phyloP scores from a whole-genome alignment of 805 yeast species.

The Wickerhamiella galacta region DNA sequence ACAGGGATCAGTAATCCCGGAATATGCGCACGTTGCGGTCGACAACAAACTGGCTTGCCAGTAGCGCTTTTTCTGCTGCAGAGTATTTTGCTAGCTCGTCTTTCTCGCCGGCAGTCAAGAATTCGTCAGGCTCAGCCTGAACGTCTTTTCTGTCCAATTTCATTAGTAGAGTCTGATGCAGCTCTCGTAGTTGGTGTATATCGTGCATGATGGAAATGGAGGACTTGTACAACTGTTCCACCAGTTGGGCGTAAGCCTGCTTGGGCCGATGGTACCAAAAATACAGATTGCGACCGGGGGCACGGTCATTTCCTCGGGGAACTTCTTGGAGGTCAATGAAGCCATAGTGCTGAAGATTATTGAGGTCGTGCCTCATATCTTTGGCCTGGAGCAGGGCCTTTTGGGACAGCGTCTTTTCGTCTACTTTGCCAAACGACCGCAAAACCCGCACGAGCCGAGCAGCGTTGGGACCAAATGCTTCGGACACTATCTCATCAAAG shows the following conservation, averaged over 20 bases:
- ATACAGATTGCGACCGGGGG: constrained; percentile 75
- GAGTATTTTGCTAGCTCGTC: constrained; percentile 44
- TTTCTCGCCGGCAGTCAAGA: constrained; percentile 58
- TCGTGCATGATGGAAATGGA: constrained; percentile 29
- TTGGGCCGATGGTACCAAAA: constrained; percentile 55
- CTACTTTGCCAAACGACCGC: constrained; percentile 49
- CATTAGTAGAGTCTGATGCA: constrained; percentile 49
- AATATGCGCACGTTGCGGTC: constrained; percentile 25
- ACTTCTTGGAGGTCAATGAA: constrained; percentile 82
- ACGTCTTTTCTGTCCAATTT: constrained; percentile 87
- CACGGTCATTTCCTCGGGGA: constrained; percentile 80
- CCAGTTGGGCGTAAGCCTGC: constrained; percentile 32
- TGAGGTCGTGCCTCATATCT: constrained; percentile 55
- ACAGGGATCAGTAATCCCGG: constrained; percentile 20
- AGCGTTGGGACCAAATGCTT: constrained; percentile 31
- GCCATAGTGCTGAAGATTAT: constrained; percentile 49
- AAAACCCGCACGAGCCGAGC: constrained; percentile 65
- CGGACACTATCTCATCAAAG: constrained; percentile 22
- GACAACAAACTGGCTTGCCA: constrained; percentile 19
- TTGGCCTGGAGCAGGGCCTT: constrained; percentile 61
- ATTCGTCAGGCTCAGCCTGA: constrained; percentile 58
- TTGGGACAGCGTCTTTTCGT: constrained; percentile 69
- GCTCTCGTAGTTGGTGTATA: constrained; percentile 28
- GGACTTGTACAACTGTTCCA: constrained; percentile 32
- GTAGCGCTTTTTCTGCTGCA: constrained; percentile 19